A percentile compares a stretch with the other conserved stretches of the same genome.
Conservation (phyloP, 352 stramenopile genomes). For the Pythium phragmiticola region DNA sequence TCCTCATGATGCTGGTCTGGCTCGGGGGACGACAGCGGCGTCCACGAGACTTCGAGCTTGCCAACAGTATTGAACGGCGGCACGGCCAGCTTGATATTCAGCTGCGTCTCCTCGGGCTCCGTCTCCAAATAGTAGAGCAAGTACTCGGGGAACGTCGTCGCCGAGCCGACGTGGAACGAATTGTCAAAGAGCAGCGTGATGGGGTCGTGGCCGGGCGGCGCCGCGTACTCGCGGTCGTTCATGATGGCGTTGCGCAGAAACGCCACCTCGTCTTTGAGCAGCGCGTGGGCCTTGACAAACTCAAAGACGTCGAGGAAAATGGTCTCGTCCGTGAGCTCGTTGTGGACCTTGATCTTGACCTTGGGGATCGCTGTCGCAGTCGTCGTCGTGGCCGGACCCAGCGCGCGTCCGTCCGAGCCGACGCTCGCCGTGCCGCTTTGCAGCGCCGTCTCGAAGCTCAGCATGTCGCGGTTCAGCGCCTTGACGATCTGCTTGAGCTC, state of each 20-base stretch:
- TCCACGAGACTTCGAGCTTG: conserved; percentile 90
- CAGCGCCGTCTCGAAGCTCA: conserved; percentile 91
- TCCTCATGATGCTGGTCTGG: conserved; percentile 64
- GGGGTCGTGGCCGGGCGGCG: conserved; percentile 84
- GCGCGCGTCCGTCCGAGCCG: conserved; percentile 36
- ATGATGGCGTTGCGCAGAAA: conserved; percentile 91
- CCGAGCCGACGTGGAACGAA: conserved; percentile 90
- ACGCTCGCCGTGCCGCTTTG: conserved; percentile 57
- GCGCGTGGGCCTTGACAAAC: conserved; percentile 86
- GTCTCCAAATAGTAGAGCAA: conserved; percentile 92
- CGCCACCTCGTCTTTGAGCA: conserved; percentile 85
- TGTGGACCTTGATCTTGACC: conserved; percentile 91
- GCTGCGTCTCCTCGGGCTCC: conserved; percentile 85
- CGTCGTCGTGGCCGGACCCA: not conserved
- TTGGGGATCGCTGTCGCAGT: conserved; percentile 51
- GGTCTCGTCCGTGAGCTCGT: conserved; percentile 84
- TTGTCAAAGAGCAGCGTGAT: conserved; percentile 92
- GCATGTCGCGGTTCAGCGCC: conserved; percentile 85
- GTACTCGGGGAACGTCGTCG: conserved; percentile 92
- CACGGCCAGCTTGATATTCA: conserved; percentile 90
- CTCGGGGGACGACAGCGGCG: conserved; percentile 77
- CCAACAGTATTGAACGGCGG: conserved; percentile 93
- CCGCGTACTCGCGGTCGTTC: conserved; percentile 85
- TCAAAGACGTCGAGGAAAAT: conserved; percentile 94
- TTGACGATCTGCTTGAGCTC: conserved; percentile 92